Conservation (phyloP, 495 filamentous ascomycete species). For the Aspergillus avenaceus region DNA sequence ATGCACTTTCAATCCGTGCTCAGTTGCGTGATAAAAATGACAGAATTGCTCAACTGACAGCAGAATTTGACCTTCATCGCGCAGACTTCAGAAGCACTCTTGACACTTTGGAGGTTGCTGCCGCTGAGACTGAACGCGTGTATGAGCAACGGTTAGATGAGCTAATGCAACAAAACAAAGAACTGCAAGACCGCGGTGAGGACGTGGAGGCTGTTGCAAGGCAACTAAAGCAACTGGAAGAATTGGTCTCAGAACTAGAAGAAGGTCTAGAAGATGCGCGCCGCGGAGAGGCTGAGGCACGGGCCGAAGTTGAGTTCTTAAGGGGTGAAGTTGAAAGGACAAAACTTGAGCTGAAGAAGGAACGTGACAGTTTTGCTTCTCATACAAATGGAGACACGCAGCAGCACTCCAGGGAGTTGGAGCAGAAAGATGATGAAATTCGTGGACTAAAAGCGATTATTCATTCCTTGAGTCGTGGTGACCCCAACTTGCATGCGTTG, state of each 20-base stretch:
- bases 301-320: slow-evolving; percentile 94
- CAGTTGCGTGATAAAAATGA: slow-evolving; percentile 94
- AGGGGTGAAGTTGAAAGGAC: slow-evolving; percentile 93
- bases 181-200: slow-evolving; percentile 73
- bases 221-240: slow-evolving; percentile 92
- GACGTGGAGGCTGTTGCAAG: slow-evolving; percentile 87
- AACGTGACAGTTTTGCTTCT: slow-evolving; percentile 77
- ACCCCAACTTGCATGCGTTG: slow-evolving; percentile 38
- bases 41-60: slow-evolving; percentile 84
- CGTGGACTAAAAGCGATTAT: slow-evolving; percentile 96
- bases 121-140: slow-evolving; percentile 94
- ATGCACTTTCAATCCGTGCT: slow-evolving; percentile 70
- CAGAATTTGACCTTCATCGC: slow-evolving; percentile 91
- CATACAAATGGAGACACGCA: slow-evolving; percentile 47
- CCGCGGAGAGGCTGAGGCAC: slow-evolving; percentile 93
- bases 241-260: slow-evolving; percentile 92
- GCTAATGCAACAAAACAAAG: slow-evolving; percentile 77
- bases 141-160: slow-evolving; percentile 92
- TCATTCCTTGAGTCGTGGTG: slow-evolving; percentile 78
- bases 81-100: slow-evolving; percentile 97
- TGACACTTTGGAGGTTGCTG: slow-evolving; percentile 92
- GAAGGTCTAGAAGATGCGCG: slow-evolving; percentile 95
- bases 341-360: slow-evolving; percentile 82
- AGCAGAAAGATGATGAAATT: slow-evolving; percentile 96
- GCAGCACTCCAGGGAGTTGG: slow-evolving; percentile 64